phyloP scores from a whole-genome alignment of 2,329 filamentous ascomycete genomes.

The Aspergillus sp. region DNA sequence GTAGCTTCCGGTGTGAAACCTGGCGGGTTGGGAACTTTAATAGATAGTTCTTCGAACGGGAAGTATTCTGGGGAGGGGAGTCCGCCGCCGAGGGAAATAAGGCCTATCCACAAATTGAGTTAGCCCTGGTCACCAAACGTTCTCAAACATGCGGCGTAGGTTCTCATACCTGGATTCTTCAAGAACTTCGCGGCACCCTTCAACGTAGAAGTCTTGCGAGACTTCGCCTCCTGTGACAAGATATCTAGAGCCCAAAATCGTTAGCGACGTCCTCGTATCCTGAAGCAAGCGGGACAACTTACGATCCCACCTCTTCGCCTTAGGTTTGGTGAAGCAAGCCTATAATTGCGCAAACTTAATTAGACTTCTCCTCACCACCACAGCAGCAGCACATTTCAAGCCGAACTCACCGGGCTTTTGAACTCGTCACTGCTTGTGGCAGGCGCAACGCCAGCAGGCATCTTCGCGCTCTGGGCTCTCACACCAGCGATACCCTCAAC shows the following conservation, averaged over 20 bases:
- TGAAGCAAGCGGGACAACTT: constrained; percentile 46
- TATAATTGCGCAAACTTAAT: constrained; percentile 27
- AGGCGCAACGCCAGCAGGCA: constrained; percentile 77
- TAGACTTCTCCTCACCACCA: constrained; percentile 15
- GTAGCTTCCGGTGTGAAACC: constrained; percentile 73
- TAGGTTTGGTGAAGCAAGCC: constrained; percentile 64
- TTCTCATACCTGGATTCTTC: constrained; percentile 65
- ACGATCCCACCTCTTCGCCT: constrained; percentile 85
- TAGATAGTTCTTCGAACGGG: constrained; percentile 77
- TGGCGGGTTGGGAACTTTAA: constrained; percentile 73
- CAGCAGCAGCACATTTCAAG: background rate
- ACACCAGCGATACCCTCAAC: constrained; percentile 69
- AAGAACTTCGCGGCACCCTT: constrained; percentile 82
- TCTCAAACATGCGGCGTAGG: constrained; percentile 1
- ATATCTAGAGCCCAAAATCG: constrained; percentile 45
- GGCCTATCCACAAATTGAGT: constrained; percentile 41
- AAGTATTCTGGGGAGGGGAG: constrained; percentile 90
- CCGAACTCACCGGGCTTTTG: constrained; percentile 67
- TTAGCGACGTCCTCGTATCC: background rate
- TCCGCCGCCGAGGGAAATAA: constrained; percentile 92
- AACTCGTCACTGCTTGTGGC: constrained; percentile 80
- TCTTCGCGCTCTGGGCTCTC: constrained; percentile 68
- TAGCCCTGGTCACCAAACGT: constrained; percentile 5
- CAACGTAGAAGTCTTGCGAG: constrained; percentile 65
- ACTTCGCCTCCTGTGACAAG: constrained; percentile 65